phyloP scores from a whole-genome alignment of 1,139 yeast genomes.

The Debaryomyces subglobosus region DNA sequence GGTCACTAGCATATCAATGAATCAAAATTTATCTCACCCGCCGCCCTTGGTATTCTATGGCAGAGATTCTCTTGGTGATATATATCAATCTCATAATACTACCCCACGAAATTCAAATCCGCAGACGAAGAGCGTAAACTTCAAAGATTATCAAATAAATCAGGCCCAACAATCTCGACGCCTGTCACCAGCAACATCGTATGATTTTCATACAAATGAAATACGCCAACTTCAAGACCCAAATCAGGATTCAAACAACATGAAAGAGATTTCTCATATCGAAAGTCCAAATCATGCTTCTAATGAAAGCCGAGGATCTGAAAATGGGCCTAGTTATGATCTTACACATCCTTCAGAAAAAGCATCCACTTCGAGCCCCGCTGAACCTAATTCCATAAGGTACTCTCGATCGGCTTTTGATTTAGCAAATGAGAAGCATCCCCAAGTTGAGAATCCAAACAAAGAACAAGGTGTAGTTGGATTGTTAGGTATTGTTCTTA shows the following conservation, averaged over 20 bases:
- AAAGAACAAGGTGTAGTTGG: constrained; percentile 25
- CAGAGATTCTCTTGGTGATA: neutral
- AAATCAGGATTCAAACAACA: neutral
- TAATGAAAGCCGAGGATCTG: neutral
- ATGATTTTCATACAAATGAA: neutral
- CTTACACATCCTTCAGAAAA: neutral
- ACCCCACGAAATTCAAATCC: neutral
- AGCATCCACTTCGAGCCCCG: neutral
- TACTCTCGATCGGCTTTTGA: constrained; percentile 23
- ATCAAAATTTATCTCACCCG: neutral
- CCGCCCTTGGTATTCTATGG: neutral
- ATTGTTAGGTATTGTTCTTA: constrained; percentile 23
- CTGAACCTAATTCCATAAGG: constrained; percentile 3
- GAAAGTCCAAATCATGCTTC: neutral
- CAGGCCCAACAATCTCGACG: neutral
- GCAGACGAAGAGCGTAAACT: neutral
- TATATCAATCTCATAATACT: neutral
- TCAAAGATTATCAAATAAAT: neutral
- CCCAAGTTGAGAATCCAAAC: constrained; percentile 8
- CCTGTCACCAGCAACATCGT: neutral
- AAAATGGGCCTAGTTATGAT: neutral
- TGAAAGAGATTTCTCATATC: neutral
- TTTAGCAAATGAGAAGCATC: constrained; percentile 12
- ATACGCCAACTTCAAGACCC: neutral
- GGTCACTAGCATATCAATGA: neutral